Base-by-base conservation (phyloP, 1,139 yeast species). In the Hemisphaericaspora lyxosophila region DNA sequence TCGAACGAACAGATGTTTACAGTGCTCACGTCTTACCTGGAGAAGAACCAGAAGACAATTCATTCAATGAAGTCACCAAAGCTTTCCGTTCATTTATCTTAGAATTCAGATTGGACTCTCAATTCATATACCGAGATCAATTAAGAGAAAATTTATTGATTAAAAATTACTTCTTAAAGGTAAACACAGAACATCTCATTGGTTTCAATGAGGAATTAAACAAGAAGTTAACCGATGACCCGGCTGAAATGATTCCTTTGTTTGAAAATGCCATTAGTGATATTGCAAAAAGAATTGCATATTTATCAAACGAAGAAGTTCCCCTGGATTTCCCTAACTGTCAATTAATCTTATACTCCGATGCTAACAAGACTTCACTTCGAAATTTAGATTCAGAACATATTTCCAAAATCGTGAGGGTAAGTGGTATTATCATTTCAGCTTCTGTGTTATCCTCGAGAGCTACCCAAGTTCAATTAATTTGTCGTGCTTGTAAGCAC, bases 371-470 rank as follows among this genome's bases (percentile, higher is more conserved):
- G 42, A 74, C 84, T 2, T 74, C 94, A 1, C 79, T 94, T 43
- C 77, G 98, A 46, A 81, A 88, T 44, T 72, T 94, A 46, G 94
- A 85, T 56, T 85, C 97, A 1, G 87, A 84, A 34, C 88, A 87
- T 57, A 90, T 94, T 45, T 81, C 97, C 25, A 86, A 86, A 61
- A 82, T 94, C 43, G 94, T 94, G 26, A 75, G 96, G 41, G 80
- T 94, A 26, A 87, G 96, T 28, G 99, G 98, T 31, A 94, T 94
- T 49, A 78, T 94, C 50, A 92, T 94, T 42, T 85, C 95, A 27
- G 87, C 97, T 0, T 86, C 96, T 2, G 92, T 95, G 15, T 72
- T 92, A 42, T 75, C 87, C 23, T 89, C 97, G 3, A 82, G 94
- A 54, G 96, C 97, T 19, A 86, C 96, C 0, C 73, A 72, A 40